Evolutionary conservation across 2,329 filamentous ascomycete genomes (phyloP).

Genomic region (Microcera coccophila): DNA sequence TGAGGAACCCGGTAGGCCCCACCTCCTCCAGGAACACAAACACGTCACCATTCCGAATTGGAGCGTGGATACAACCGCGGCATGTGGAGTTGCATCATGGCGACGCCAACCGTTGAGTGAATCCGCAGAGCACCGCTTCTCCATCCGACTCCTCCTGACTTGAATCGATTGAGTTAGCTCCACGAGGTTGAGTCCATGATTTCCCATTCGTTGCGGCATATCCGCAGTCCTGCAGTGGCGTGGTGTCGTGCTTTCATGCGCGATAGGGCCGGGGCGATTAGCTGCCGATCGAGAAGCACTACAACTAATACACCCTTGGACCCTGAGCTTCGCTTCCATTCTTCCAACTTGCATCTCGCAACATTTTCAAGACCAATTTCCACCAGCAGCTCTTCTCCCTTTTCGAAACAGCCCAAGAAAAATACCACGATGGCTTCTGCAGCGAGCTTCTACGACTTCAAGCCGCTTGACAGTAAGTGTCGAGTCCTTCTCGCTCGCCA

Average conservation of each 20-base stretch:
- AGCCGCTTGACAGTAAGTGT: conserved; percentile 71
- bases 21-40: too few species aligned
- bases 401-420: conserved; percentile 6
- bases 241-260: neutral
- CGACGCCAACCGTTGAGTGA: too few species aligned
- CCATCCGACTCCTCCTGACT: too few species aligned
- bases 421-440: conserved; percentile 38
- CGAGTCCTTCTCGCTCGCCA: conserved; percentile 3
- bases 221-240: neutral
- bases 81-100: too few species aligned
- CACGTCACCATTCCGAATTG: too few species aligned
- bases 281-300: neutral
- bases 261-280: neutral
- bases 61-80: too few species aligned
- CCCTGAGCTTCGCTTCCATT: neutral
- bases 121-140: too few species aligned
- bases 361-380: conserved; percentile 5
- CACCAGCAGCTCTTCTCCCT: conserved; percentile 8
- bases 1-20: too few species aligned
- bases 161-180: too few species aligned
- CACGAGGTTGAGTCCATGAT: neutral
- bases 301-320: neutral
- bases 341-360: neutral
- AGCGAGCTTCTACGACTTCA: conserved; percentile 73
- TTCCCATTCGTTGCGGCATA: neutral